phyloP scores from a whole-genome alignment of 1,139 yeast species.

The Keqinozyma sinolaborantium region DNA sequence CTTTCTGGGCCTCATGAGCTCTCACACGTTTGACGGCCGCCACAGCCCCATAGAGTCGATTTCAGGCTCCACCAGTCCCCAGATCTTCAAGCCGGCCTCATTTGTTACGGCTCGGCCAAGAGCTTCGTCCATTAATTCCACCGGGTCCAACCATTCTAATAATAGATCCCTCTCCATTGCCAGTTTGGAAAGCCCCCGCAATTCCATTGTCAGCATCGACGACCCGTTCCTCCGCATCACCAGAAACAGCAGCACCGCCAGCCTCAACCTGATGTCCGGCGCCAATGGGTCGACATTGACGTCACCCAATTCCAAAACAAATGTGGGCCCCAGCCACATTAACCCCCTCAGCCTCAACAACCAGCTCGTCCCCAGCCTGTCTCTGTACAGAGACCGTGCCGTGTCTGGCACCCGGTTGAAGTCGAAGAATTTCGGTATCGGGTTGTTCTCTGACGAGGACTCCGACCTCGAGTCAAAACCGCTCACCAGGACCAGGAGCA shows the following conservation, averaged over 20 bases:
- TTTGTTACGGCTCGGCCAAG: conserved; percentile 10
- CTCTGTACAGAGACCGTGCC: conserved; percentile 5
- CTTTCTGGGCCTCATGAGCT: conserved; percentile 10
- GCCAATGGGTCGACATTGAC: conserved; percentile 1
- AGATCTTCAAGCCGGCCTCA: conserved; percentile 12
- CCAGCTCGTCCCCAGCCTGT: conserved; percentile 1
- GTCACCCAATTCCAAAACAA: conserved; percentile 2
- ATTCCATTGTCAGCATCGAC: conserved; percentile 40
- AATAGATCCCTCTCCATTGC: conserved; percentile 35
- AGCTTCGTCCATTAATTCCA: conserved; percentile 34
- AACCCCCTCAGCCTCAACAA: conserved; percentile 2
- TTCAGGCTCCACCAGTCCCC: conserved; percentile 20
- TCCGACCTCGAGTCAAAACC: conserved; percentile 21
- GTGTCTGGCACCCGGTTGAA: conserved; percentile 16
- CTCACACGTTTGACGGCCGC: conserved; percentile 6
- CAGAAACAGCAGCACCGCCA: conserved; percentile 31
- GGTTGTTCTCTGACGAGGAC: conserved; percentile 30
- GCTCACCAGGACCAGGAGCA: conserved; percentile 5
- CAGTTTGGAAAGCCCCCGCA: conserved; percentile 39
- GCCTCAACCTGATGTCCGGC: conserved; percentile 15
- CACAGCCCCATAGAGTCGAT: conserved; percentile 7
- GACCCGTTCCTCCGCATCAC: conserved; percentile 27
- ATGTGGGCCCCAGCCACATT: conserved; percentile 5
- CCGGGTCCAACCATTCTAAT: conserved; percentile 23
- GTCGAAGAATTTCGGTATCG: conserved; percentile 5